These are phyloP conservation scores for Phytophthora cajani DNA, from an alignment of 352 stramenopile species.

Conservation along the genomic window DNA sequence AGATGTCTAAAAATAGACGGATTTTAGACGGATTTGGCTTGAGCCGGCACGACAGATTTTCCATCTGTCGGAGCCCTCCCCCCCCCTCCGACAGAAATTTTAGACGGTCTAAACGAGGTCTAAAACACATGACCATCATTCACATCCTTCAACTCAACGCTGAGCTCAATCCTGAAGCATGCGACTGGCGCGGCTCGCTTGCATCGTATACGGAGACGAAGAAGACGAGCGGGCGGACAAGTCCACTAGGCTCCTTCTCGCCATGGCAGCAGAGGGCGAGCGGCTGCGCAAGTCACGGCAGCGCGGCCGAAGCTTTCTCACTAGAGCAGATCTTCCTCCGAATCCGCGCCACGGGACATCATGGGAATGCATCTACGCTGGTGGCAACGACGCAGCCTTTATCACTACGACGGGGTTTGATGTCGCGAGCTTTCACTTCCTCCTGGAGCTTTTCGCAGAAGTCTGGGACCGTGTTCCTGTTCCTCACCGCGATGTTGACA, in stretches of 20 bases:
- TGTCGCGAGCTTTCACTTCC: slow-evolving; percentile 17
- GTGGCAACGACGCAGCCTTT: slow-evolving; percentile 21
- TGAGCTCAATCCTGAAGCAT: no score
- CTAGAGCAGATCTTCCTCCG: slow-evolving; percentile 7
- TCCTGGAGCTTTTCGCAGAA: slow-evolving; percentile 6
- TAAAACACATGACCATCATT: background rate
- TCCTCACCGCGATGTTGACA: slow-evolving; percentile 7
- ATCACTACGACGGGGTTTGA: slow-evolving; percentile 28
- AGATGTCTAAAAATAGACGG: background rate
- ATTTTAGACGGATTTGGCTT: background rate
- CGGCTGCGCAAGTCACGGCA: slow-evolving; percentile 1
- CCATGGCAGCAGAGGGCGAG: slow-evolving; percentile 4
- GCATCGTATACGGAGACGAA: background rate
- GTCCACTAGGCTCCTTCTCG: background rate
- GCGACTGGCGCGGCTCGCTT: background rate
- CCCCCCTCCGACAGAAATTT: background rate
- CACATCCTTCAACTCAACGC: no score
- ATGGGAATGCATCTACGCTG: slow-evolving; percentile 23
- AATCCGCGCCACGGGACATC: slow-evolving; percentile 8
- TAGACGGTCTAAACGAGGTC: background rate
- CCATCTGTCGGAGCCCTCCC: background rate
- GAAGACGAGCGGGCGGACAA: slow-evolving; percentile 2
- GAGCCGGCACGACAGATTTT: background rate
- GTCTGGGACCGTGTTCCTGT: slow-evolving; percentile 11
- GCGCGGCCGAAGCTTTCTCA: background rate